These are phyloP conservation scores for Colletotrichum paranaense DNA, from an alignment of 2,329 filamentous ascomycete species.

Conservation along the genomic window DNA sequence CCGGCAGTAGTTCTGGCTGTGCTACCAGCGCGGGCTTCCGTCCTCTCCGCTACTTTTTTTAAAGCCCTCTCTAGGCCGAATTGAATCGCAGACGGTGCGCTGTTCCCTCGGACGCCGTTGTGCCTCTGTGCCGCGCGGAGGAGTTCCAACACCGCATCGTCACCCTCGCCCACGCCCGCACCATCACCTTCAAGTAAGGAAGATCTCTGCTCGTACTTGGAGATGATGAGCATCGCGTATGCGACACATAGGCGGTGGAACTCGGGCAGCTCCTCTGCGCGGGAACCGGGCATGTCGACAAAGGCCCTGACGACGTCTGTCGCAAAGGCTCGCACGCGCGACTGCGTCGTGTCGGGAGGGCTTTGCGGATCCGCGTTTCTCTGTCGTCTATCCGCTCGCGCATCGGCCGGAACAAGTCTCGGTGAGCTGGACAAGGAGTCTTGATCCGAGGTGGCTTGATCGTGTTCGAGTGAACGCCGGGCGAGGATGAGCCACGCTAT, in stretches of 20 bases:
- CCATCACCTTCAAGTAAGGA: not conserved
- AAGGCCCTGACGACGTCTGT: conserved; percentile 30
- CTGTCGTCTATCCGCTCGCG: not conserved
- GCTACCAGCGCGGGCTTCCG: conserved; percentile 1
- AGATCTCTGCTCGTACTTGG: conserved; percentile 26
- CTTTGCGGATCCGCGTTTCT: not conserved
- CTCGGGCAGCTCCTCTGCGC: conserved; percentile 32
- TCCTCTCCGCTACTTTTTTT: conserved; percentile 26
- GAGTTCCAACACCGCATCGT: conserved; percentile 24
- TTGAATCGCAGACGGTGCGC: conserved; percentile 30
- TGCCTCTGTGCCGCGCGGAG: conserved; percentile 27
- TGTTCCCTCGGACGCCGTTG: conserved; percentile 23
- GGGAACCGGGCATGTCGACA: conserved; percentile 28
- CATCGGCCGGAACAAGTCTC: conserved; percentile 11
- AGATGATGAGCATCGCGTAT: conserved; percentile 34
- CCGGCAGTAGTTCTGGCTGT: not conserved
- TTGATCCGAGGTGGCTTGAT: conserved; percentile 27
- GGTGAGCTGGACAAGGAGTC: conserved; percentile 31
- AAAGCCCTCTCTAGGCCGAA: conserved; percentile 30
- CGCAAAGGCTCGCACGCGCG: conserved; percentile 24
- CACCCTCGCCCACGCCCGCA: not conserved
- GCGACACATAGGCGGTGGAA: conserved; percentile 32
- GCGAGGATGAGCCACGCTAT: conserved; percentile 48
- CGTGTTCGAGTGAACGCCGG: conserved; percentile 28
- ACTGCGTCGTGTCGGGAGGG: conserved; percentile 17